Evolutionary conservation across 2,329 filamentous ascomycete species (phyloP), one percentile per base, ranked within the genome.

Genomic region (Aureobasidium sp.): DNA sequence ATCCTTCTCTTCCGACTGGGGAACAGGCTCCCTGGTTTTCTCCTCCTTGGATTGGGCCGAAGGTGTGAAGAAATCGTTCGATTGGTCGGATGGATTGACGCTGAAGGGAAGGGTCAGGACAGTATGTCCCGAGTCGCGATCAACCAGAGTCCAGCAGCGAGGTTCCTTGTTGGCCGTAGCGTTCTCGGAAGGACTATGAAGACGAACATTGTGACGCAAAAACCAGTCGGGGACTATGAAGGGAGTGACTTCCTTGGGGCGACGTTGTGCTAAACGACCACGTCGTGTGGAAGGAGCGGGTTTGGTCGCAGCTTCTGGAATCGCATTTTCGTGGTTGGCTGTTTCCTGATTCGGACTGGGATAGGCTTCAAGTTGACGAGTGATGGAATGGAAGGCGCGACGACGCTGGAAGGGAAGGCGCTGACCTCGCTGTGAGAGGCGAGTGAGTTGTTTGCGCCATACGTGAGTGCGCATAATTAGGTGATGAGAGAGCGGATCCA

Each of bases 201-300:
- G 64, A 47, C 68, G 68, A 48, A 75, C 71, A 67, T 75, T 74
- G 56, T 73, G 66, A 27, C 68, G 67, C 49, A 75, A 56, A 59
- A 75, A 75, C 73, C 73, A 75, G 6, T 72, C 68, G 14, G 73
- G 73, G n/a, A 74, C 48, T 25, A 49, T 62, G n/a, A 63, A 63
- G 7, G 53, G 37, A 27, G 62, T 36, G n/a, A 55, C 45, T 42
- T 63, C 62, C 36, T 58, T 58, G 41, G 53, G 55, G 7, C 61
- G 51, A 12, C 51, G 51, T 22, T 42, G 27, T 7, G 41, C 17
- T 11, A 41, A 20, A 2, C 45, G 37, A 17, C 34, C 44, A 31
- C 61, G 51, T 6, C 49, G 44, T 20, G 20, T 22, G 22, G 36
- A 49, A 34, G 42, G n/a, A 14, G 48, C 27, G 3, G 39, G 51